phyloP scores from a whole-genome alignment of 768 basidiomycete species.

The Dioszegia hungarica region DNA sequence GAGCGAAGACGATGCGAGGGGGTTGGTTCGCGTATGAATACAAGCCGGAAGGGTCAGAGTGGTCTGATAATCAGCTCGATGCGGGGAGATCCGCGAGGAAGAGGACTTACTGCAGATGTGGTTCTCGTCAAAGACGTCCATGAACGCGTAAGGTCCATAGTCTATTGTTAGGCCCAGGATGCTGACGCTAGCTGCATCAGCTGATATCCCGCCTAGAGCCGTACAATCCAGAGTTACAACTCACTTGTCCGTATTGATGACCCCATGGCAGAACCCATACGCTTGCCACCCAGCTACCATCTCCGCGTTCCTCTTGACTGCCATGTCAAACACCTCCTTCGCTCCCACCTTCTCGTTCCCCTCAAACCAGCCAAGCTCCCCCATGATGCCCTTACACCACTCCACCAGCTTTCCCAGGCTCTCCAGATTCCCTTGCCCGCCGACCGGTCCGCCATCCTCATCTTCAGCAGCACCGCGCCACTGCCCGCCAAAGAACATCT shows the following conservation, averaged over 20 bases:
- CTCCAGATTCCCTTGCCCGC: conserved; percentile 60
- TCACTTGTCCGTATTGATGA: conserved; percentile 89
- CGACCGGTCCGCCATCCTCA: conserved; percentile 49
- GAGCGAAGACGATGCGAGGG: conserved; percentile 60
- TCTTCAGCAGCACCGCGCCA: conserved; percentile 47
- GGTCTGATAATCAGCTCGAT: conserved; percentile 18
- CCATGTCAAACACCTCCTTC: conserved; percentile 66
- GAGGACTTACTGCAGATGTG: conserved; percentile 70
- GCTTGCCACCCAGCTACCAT: conserved; percentile 94
- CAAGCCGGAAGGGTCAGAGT: conserved; percentile 39
- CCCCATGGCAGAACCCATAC: conserved; percentile 60
- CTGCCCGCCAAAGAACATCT: conserved; percentile 62
- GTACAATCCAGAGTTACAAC: neutral
- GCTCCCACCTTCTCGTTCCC: conserved; percentile 53
- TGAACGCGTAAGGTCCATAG: conserved; percentile 79
- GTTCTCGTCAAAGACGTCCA: conserved; percentile 79
- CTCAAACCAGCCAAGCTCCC: conserved; percentile 2
- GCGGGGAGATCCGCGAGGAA: neutral
- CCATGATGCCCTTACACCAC: conserved; percentile 64
- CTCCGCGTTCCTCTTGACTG: conserved; percentile 73
- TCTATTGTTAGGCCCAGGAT: conserved; percentile 55
- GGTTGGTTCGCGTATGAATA: conserved; percentile 49
- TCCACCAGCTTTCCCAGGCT: conserved; percentile 68
- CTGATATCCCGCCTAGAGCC: no score
- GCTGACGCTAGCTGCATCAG: conserved; percentile 36